These are phyloP conservation scores for Beauveria pseudobassiana DNA, from an alignment of 2,329 filamentous ascomycete species.

Conservation along the genomic window DNA sequence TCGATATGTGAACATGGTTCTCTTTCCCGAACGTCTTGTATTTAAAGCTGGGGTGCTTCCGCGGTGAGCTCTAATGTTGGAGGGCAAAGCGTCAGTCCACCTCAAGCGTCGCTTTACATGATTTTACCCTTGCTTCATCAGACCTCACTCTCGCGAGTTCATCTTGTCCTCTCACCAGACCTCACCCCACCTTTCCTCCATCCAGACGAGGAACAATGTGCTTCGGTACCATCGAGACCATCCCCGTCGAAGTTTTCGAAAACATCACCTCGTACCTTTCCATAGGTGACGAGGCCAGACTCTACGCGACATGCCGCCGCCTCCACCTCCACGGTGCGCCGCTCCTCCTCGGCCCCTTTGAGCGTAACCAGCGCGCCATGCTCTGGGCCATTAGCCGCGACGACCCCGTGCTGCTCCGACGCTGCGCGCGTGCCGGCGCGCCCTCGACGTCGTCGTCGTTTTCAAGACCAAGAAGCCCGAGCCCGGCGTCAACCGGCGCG, in stretches of 20 bases:
- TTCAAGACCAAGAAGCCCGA: neutral
- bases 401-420: neutral
- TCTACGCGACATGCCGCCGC: neutral
- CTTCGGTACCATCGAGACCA: neutral
- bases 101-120: too few relatives aligned
- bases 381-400: neutral
- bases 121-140: too few relatives aligned
- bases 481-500: neutral
- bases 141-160: neutral
- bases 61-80: too few relatives aligned
- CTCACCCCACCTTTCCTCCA: too few relatives aligned
- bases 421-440: neutral
- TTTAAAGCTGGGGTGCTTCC: neutral
- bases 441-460: neutral
- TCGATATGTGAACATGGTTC: neutral
- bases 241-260: constrained; percentile 2
- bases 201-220: neutral
- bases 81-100: too few relatives aligned
- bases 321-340: neutral
- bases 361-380: neutral
- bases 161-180: neutral
- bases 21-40: neutral
- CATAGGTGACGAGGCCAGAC: neutral
- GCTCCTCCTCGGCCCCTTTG: neutral
- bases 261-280: neutral